These are phyloP conservation scores for Microbotryum violaceum DNA, from an alignment of 1,284 basidiomycete genomes.

Conservation along the genomic window DNA sequence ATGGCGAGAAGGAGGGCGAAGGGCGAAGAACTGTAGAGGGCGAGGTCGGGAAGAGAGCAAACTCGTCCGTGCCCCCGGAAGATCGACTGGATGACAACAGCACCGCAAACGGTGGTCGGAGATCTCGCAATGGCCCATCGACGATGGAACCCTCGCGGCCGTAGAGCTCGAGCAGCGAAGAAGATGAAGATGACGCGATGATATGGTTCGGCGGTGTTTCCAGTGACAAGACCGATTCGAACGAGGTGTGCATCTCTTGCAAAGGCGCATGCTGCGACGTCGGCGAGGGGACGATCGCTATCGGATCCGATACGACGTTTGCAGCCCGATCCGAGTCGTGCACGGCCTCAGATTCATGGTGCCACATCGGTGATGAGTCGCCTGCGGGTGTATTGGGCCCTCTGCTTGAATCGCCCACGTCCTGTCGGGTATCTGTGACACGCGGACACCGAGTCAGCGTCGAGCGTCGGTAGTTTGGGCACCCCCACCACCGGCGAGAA, in stretches of 20 bases:
- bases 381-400: no score
- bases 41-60: neutral
- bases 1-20: neutral
- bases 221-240: neutral
- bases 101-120: slow-evolving; percentile 9
- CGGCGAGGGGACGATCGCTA: neutral
- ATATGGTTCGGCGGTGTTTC: no score
- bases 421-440: no score
- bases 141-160: neutral
- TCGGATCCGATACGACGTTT: slow-evolving; percentile 1
- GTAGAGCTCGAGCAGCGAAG: no score
- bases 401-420: no score
- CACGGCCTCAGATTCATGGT: no score
- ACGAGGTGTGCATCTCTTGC: neutral
- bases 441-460: no score
- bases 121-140: slow-evolving; percentile 14
- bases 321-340: no score
- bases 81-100: slow-evolving; percentile 5
- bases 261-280: neutral
- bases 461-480: no score
- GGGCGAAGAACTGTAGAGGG: neutral
- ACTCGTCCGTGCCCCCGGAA: neutral
- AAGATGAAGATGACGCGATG: neutral
- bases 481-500: no score
- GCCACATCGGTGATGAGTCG: no score